These are phyloP conservation scores for Monosporozyma yasuniensis DNA, from an alignment of 805 yeast genomes.

Conservation along the genomic window DNA sequence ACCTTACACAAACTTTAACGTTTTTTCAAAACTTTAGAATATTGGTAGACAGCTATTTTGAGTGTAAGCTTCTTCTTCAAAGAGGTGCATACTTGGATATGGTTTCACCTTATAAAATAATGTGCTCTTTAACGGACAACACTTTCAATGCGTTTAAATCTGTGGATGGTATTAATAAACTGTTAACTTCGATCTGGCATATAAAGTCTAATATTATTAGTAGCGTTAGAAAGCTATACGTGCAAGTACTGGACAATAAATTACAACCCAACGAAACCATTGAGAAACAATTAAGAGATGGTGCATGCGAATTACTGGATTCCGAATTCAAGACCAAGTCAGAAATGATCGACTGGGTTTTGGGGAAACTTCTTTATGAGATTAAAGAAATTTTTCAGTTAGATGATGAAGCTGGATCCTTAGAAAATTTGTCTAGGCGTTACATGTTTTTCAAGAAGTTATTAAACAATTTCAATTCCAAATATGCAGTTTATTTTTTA, in stretches of 20 bases:
- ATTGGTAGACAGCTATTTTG: constrained; percentile 43
- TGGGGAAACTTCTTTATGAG: constrained; percentile 59
- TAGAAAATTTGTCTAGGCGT: constrained; percentile 77
- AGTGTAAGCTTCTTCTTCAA: constrained; percentile 14
- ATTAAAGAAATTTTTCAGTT: constrained; percentile 64
- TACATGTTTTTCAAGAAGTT: constrained; percentile 74
- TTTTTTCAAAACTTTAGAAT: constrained; percentile 79
- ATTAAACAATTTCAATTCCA: constrained; percentile 47
- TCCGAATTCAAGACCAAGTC: constrained; percentile 43
- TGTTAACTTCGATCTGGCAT: constrained; percentile 23
- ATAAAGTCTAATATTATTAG: constrained; percentile 21
- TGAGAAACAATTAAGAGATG: constrained; percentile 32
- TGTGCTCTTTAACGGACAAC: constrained; percentile 26
- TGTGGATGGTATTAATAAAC: constrained; percentile 48
- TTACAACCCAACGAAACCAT: constrained; percentile 2
- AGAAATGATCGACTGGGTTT: constrained; percentile 64
- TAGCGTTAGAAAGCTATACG: constrained; percentile 13
- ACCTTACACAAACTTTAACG: constrained; percentile 77
- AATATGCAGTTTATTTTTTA: constrained; percentile 52
- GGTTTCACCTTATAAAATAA: constrained; percentile 24
- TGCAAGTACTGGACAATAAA: constrained; percentile 7
- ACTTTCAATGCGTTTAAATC: constrained; percentile 60
- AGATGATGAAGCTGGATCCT: constrained; percentile 87
- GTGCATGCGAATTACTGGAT: constrained; percentile 70
- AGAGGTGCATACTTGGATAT: constrained; percentile 17